Evolutionary conservation across 106 monocot genomes (phyloP), one percentile per base, ranked within the genome.

Genomic region (Dioscorea dumetorum): DNA sequence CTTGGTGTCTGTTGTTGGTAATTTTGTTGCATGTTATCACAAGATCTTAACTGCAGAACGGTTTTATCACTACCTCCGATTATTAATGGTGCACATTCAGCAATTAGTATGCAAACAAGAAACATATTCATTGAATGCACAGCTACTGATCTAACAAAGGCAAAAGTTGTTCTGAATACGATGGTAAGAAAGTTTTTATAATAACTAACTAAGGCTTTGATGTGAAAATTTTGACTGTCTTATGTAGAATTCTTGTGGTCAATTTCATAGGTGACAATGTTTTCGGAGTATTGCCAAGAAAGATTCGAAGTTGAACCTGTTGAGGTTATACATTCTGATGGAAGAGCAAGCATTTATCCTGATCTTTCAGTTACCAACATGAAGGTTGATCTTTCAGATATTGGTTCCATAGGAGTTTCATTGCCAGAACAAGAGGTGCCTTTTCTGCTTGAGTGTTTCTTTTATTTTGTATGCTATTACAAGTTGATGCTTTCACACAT

Each of bases 91-190:
- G 89, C 90, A 63, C 97, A 93, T 85, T 92, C 97, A 64, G 92
- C 97, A 48, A 87, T 99, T 61, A 82, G 61, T 33, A 69, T 93
- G 67, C 74, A 33, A 49, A 99, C 97, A 61, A 99, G 81, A 71
- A 99, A 99, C 72, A 82, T 99, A 11, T 85, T 99, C 58, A 87
- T 99, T 73, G 97, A 99, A 74, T 92, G 92, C 62, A 99, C 97
- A 61, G 97, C 92, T 16, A 99, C 92, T 61, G 97, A 99, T 77
- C 73, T 90, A 70, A 99, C 97, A 34, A 99, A 99, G 80, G 92
- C 97, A 69, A 86, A 87, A 33, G 83, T 87, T 82, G 97, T 99
- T 57, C 74, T 99, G 57, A 99, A 93, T 68, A 93, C 87, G 69
- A 85, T 99, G 97, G 97, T 99, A 87, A 63, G 75, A 52, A 50